phyloP scores from a whole-genome alignment of 192 early-diverging fungal genomes.

The Mortierella claussenii region DNA sequence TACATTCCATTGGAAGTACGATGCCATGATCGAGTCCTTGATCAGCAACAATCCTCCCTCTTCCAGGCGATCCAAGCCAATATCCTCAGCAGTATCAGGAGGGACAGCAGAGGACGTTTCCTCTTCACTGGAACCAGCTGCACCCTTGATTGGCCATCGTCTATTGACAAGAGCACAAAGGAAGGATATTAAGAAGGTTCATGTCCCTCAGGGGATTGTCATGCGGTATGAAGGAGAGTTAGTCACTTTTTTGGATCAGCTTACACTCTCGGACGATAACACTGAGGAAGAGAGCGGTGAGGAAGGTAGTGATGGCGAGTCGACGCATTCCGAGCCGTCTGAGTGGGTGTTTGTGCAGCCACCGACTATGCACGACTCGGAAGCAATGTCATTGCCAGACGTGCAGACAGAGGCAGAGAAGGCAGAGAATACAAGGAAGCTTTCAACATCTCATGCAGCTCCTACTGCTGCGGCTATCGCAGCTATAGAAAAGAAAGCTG shows the following conservation, averaged over 20 bases:
- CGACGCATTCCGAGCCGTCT: background rate
- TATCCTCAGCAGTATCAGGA: background rate
- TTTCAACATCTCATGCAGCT: too few relatives aligned
- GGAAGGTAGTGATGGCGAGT: background rate
- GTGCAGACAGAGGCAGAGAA: background rate
- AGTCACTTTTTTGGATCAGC: conserved; percentile 55
- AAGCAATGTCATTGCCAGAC: background rate
- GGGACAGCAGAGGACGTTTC: background rate
- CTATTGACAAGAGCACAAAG: conserved; percentile 50
- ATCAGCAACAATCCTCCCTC: conserved; percentile 44
- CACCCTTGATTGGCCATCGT: conserved; percentile 13
- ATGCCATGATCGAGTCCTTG: conserved; percentile 52
- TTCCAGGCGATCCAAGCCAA: conserved; percentile 22
- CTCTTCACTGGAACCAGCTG: background rate
- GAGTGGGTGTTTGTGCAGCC: conserved; percentile 31
- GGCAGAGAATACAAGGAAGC: conserved; percentile 4
- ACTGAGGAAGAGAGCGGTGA: background rate
- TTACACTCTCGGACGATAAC: conserved; percentile 29
- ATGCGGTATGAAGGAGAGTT: conserved; percentile 59
- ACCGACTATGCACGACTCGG: background rate
- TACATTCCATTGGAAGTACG: conserved; percentile 58
- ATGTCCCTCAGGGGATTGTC: conserved; percentile 62
- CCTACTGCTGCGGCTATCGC: too few relatives aligned
- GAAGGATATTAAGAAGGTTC: conserved; percentile 58
- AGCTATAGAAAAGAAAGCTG: background rate